Evolutionary conservation across 169 alveolate species (phyloP).

Genomic region (Toxoplasma gondii): DNA sequence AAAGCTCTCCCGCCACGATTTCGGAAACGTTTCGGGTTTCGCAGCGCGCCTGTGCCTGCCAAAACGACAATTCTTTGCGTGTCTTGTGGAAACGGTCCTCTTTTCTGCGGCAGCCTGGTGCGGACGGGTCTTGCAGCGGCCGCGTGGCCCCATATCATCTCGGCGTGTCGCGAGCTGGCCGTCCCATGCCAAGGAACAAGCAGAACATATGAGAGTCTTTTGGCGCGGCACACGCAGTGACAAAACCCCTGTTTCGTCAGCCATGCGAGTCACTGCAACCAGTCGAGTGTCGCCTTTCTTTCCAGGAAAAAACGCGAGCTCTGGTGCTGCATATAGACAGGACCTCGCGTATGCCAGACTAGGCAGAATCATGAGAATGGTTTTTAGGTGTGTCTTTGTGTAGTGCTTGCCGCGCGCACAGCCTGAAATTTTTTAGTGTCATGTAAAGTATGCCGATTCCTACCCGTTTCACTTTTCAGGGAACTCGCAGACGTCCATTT

Average conservation of each 20-base stretch:
- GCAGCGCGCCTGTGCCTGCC: background rate
- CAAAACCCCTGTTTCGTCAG: background rate
- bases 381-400: no score
- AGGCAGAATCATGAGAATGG: no score
- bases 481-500: background rate
- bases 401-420: background rate
- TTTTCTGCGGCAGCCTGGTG: no score
- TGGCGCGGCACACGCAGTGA: background rate
- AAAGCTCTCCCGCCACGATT: background rate
- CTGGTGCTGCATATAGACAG: background rate
- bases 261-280: background rate
- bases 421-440: background rate
- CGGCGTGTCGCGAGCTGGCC: background rate
- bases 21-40: background rate
- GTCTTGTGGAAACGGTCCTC: no score
- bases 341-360: background rate
- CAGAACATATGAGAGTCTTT: background rate
- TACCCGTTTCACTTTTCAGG: background rate
- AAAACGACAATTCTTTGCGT: no score
- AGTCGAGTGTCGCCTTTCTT: background rate
- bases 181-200: background rate
- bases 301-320: background rate
- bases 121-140: background rate
- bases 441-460: background rate
- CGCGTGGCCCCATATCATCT: background rate